phyloP scores from a whole-genome alignment of 176 grass and related monocot species.

The maize (Zea mays) region Zm-B73-REFERENCE-NAM-5.0 NC_050102.1:17959501-17960000 shows the following conservation, averaged over 20 bases:
- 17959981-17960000: conserved; percentile 60
- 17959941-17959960: not conserved
- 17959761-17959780: conserved; percentile 27
- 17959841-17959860: conserved; percentile 18
- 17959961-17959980: conserved; percentile 33
- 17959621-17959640: too few relatives aligned
- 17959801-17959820: not conserved
- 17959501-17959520: too few relatives aligned
- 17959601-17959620: too few relatives aligned
- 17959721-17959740: not conserved
- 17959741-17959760: conserved; percentile 12
- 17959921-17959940: not conserved
- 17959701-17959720: not conserved
- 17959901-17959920: not conserved
- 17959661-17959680: not conserved
- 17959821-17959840: not conserved
- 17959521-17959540: too few relatives aligned
- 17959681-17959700: conserved; percentile 1
- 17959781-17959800: conserved; percentile 41
- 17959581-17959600: too few relatives aligned
- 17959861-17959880: not conserved
- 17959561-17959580: too few relatives aligned
- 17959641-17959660: too few relatives aligned
- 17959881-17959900: too few relatives aligned
- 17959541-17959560: too few relatives aligned